Base-by-base conservation (phyloP, 495 filamentous ascomycete genomes). In the Cetradonia linearis region DNA sequence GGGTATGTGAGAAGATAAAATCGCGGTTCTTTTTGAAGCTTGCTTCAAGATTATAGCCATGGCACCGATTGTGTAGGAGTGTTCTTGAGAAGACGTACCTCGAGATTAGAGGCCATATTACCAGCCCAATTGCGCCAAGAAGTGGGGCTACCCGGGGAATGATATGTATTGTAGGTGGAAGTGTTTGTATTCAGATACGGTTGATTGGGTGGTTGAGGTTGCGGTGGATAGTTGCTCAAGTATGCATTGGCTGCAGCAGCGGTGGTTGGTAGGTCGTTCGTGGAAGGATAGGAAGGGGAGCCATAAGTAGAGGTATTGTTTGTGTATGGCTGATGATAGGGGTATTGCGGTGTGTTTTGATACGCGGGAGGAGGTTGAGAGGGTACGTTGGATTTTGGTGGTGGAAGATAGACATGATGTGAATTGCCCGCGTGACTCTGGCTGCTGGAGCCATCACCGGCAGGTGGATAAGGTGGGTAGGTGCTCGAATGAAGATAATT, bases 111-210 rank as follows among this genome's bases (percentile, higher is more conserved):
- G 27, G 66, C 61, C 52, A 67, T 65, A 30, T 64, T 68, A 25
- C 67, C 68, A 18, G 68, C 63, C 62, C 65, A 67, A 20, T 62
- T 62, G n/a, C 67, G 69, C 67, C 68, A 69, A 25, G 63, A 65
- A n/a, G 58, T 57, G 30, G 56, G 56, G 28, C 63, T 66, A 30
- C 60, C 63, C 2, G 63, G 60, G 18, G 48, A 25, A 16, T 63
- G 60, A 31, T 25, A 56, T 27, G 54, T 56, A 48, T 34, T 52
- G 37, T 55, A 55, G 10, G 20, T 36, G 13, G 23, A 13, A 28
- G 42, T 38, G 3, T 55, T 37, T 1, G 59, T 5, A 8, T 31
- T 54, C 31, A 36, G 5, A 23, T 46, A 65, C 42, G 30, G 14
- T 30, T 44, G 54, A n/a, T 20, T 37, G 31, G 55, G 44, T 27